Evolutionary conservation across 2,329 filamentous ascomycete species (phyloP), one percentile per base, ranked within the genome.

Genomic region (Verticillium tricorpus): DNA sequence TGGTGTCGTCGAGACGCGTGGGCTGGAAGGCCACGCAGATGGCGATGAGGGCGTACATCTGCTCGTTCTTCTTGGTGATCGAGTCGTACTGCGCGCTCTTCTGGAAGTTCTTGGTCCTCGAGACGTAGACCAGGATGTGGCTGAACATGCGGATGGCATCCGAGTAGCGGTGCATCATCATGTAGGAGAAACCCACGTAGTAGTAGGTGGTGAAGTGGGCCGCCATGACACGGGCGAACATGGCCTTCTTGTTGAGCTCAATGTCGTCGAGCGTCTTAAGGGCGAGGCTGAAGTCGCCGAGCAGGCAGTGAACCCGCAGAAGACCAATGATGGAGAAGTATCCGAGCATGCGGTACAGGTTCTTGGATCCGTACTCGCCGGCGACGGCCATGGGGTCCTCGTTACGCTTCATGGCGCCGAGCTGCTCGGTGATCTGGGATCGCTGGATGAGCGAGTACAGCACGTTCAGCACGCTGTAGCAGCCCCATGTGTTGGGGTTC

Each of bases 61-160:
- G 95, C 78, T 99, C 95, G 79, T 97, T 98, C 89, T 98, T 98
- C 90, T 99, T 99, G 72, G 92, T 93, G 79, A 98, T 97, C 66
- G 92, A 96, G 78, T 99, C 95, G 82, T 97, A 98, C 82, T 97
- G 91, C 32, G 91, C 90, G 77, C 93, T 96, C 89, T 98, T 99
- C 82, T 99, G 95, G 88, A 98, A 98, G 85, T 98, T 98, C 91
- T 99, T 99, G 74, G 95, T 99, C 72, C 95, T 86, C 69, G 93
- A 97, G 69, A 99, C 93, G 81, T 98, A 99, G 80, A 99, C 90
- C 71, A 99, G 88, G 78, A 99, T 99, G 86, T 99, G 95, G 85
- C 92, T 96, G 88, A 99, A 99, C 90, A 97, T 97, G 85, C 94
- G 93, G 82, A 99, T 97, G 77, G 95, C 95, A 79, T 99, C 95